These are phyloP conservation scores for Colletotrichum melonis DNA, from an alignment of 2,329 filamentous ascomycete genomes.

Conservation along the genomic window DNA sequence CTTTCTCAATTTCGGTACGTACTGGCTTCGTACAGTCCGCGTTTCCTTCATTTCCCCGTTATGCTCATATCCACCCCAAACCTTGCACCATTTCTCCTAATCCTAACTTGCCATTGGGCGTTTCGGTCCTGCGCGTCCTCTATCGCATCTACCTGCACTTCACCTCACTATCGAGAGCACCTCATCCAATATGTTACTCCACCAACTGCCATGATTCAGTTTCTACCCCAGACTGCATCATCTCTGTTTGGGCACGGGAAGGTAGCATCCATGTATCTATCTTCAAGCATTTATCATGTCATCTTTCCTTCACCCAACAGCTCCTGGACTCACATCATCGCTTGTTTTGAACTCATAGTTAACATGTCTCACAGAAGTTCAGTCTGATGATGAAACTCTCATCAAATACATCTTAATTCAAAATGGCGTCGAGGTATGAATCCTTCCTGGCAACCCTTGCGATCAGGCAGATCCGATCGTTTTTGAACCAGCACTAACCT, in stretches of 20 bases:
- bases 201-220: constrained; percentile 29
- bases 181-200: background rate
- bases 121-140: background rate
- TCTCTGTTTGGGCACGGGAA: constrained; percentile 31
- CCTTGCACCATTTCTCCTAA: background rate
- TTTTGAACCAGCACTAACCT: constrained; percentile 42
- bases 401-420: constrained; percentile 47
- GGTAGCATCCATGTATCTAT: constrained; percentile 27
- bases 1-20: constrained; percentile 22
- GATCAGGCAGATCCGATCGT: constrained; percentile 37
- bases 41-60: constrained; percentile 2
- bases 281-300: background rate
- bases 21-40: background rate
- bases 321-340: background rate
- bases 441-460: background rate
- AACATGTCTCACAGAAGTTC: constrained; percentile 20
- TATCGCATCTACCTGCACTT: background rate
- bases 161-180: constrained; percentile 12
- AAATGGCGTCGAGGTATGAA: constrained; percentile 68
- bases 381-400: constrained; percentile 36
- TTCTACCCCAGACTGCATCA: constrained; percentile 26
- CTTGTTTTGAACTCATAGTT: background rate
- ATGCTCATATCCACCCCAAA: background rate
- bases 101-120: background rate
- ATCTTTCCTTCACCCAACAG: background rate